Evolutionary conservation across 306 rosid species (phyloP), one percentile per base, ranked within the genome.

Genomic region (Heteromeles arbutifolia): DNA sequence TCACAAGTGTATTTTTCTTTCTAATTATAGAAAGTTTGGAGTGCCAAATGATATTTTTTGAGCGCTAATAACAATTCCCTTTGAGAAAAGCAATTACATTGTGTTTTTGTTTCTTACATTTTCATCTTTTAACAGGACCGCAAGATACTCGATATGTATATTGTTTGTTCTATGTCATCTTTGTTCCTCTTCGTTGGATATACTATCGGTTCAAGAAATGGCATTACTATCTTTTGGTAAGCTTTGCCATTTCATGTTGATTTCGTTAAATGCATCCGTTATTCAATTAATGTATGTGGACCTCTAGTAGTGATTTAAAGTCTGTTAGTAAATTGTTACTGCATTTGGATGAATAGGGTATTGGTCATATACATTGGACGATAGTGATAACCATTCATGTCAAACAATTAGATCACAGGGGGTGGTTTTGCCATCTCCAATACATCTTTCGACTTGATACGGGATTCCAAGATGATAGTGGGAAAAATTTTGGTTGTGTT

Each of bases 171-270:
- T 94, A 37, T 67, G n/a, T 94, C 75, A 87, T 79, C 69, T 94
- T 94, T 78, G 98, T 91, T 57, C 98, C 98, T 79, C 96, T 94
- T 61, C 87, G 97, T 65, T 94, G 98, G 98, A 91, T 91, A 83
- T 91, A 88, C 88, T 94, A 94, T 81, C 90, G 92, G 84, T 91
- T 85, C 86, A 91, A 88, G 91, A 94, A 94, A 85, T 94, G 96
- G 97, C 98, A 94, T 82, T 94, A 94, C 82, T 94, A 94, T 78
- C 93, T 94, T 48, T 83, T 94, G 95, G 98, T 91, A 84, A 85
- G 92, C 77, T 52, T 70, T 70, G 29, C 56, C 13, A 74, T 65
- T 67, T 78, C 45, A 56, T 44, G 5, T 79, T 29, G 37, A 48
- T 44, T 29, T 44, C 22, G 21, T 59, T 61, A 39, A 41, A 39